Evolutionary conservation across 139 green algal species (phyloP).

Genomic region (Volvox africanus): DNA sequence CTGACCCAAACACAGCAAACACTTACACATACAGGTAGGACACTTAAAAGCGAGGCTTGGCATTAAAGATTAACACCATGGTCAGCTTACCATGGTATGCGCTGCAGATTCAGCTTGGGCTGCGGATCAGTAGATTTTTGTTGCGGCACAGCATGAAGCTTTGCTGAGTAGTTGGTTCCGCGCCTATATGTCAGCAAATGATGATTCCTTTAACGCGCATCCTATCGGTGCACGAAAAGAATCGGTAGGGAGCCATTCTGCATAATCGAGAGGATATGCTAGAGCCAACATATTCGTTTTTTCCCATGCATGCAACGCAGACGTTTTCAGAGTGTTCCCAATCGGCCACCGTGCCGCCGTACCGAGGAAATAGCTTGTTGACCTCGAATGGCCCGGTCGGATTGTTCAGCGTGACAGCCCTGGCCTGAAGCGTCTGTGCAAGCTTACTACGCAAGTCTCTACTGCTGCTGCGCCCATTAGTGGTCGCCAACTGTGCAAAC

Average conservation of each 20-base stretch:
- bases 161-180: background rate
- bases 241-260: too few relatives aligned
- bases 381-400: conserved; percentile 33
- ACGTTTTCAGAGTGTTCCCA: too few relatives aligned
- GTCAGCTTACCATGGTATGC: background rate
- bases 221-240: too few relatives aligned
- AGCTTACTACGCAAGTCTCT: conserved; percentile 28
- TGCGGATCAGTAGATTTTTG: background rate
- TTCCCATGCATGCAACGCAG: too few relatives aligned
- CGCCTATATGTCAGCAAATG: background rate
- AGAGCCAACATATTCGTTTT: too few relatives aligned
- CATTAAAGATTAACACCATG: background rate
- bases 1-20: too few relatives aligned
- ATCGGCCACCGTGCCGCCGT: too few relatives aligned
- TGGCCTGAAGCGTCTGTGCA: conserved; percentile 18
- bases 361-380: conserved; percentile 32
- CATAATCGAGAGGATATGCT: too few relatives aligned
- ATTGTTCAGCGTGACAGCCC: conserved; percentile 55
- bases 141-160: background rate
- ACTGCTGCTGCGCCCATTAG: conserved; percentile 41
- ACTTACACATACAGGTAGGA: too few relatives aligned
- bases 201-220: too few relatives aligned
- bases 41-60: background rate
- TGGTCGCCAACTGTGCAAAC: conserved; percentile 42
- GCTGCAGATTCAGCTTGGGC: too few relatives aligned